Percentiles rank a stretch among this genome's conserved stretches.
Conservation (phyloP, 257 asterid genomes). For the Nicotiana benthamiana region DNA sequence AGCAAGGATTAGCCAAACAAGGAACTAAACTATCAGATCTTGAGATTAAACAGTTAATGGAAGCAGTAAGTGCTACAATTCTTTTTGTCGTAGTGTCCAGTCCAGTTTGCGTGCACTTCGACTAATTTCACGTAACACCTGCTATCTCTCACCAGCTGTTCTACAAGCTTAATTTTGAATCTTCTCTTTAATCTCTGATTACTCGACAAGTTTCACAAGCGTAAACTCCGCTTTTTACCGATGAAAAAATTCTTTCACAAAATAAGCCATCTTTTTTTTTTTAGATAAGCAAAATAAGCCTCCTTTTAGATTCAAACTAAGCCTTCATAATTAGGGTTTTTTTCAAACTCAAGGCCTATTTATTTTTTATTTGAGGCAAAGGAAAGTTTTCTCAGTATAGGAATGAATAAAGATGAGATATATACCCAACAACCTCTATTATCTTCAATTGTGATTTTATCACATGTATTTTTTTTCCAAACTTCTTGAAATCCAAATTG, state of each 20-base stretch:
- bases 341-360: neutral
- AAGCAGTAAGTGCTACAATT: constrained; percentile 39
- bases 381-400: neutral
- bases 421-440: too few relatives aligned
- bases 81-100: too few relatives aligned
- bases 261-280: too few relatives aligned
- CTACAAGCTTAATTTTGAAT: neutral
- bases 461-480: neutral
- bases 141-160: rapidly evolving
- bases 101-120: too few relatives aligned
- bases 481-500: neutral
- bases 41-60: constrained; percentile 58
- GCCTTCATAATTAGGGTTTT: neutral
- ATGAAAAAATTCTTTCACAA: neutral
- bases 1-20: constrained; percentile 54
- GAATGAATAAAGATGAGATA: neutral
- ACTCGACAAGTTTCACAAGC: too few relatives aligned
- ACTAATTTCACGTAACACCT: too few relatives aligned
- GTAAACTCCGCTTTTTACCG: neutral
- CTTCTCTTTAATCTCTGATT: too few relatives aligned
- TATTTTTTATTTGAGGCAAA: neutral
- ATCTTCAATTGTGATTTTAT: neutral
- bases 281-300: too few relatives aligned
- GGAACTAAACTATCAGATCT: constrained; percentile 53
- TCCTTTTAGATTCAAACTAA: neutral